Conservation (phyloP, 306 rosid genomes). For the Gynostemma pentaphyllum region DNA sequence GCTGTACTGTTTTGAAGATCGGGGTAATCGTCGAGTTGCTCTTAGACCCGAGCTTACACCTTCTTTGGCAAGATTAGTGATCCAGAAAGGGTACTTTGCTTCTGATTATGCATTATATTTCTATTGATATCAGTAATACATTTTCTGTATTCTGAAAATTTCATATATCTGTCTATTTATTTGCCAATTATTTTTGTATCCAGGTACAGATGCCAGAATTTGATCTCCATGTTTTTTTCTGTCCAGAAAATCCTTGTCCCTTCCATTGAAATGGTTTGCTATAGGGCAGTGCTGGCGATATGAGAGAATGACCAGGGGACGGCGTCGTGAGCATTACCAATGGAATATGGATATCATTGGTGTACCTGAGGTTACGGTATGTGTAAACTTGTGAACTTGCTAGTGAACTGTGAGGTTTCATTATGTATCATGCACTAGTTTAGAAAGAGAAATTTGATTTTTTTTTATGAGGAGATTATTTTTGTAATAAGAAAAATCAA, state of each 20-base stretch:
- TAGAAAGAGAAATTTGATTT: no score
- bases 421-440: not conserved
- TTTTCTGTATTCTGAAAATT: slow-evolving; percentile 3
- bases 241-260: slow-evolving; percentile 74
- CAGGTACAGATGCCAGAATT: slow-evolving; percentile 26
- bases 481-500: not conserved
- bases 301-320: slow-evolving; percentile 96
- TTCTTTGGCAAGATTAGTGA: slow-evolving; percentile 89
- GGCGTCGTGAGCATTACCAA: slow-evolving; percentile 93
- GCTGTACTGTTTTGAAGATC: slow-evolving; percentile 97
- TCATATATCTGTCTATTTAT: slow-evolving; percentile 6
- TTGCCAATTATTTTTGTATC: slow-evolving; percentile 23
- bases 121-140: not conserved
- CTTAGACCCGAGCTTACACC: slow-evolving; percentile 97
- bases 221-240: slow-evolving; percentile 31
- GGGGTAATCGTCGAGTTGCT: slow-evolving; percentile 92
- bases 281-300: slow-evolving; percentile 98
- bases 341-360: slow-evolving; percentile 99
- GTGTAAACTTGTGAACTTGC: slow-evolving; percentile 2
- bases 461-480: no score
- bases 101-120: slow-evolving; percentile 15
- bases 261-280: slow-evolving; percentile 96
- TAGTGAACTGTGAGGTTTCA: not conserved
- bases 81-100: slow-evolving; percentile 74
- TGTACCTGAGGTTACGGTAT: slow-evolving; percentile 78